Base-by-base conservation (phyloP, 179 eudicot genomes). In the Corrigiola litoralis region DNA sequence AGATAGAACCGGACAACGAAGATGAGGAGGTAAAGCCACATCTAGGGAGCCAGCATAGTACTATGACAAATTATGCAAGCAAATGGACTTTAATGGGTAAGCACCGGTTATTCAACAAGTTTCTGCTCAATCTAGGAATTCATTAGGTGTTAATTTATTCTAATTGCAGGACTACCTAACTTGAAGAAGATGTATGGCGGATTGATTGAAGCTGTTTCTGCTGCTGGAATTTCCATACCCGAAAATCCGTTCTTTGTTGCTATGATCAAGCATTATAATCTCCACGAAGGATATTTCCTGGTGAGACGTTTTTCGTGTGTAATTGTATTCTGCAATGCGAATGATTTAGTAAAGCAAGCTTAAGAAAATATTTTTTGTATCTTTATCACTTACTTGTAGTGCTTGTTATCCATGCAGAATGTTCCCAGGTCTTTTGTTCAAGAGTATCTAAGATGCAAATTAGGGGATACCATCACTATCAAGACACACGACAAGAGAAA, bases 181-280 rank as follows among this genome's bases (percentile, higher is more conserved):
- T 41, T 49, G 38, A 12, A 12, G 54, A 45, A 5, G 44, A 12
- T 38, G n/a, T 17, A n/a, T 4, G 61, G 41, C 13, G 44, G 14
- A 34, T 7, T 60, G 7, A 40, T 50, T 41, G 33, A 50, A 46
- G 61, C 25, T 41, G 25, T 38, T 16, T 50, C 20, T 50, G 48
- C 50, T 14, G 52, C 38, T 36, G 67, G 73, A 69, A 51, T 61
- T 24, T 32, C 67, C 42, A 40, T 38, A 45, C 67, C 73, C 41
- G 10, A 31, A 31, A 69, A 44, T 20, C 67, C 73, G 27, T 69
- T 29, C 66, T 69, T 60, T 47, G 28, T 11, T 60, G 9, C 46
- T 69, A 27, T 3, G 4, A 44, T 69, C 0, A 69, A 61, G 36
- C 2, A 12, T 9, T 61, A 23, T 69, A 21, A 11, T 18, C 4